Evolutionary conservation across 352 stramenopile species (phyloP).

Genomic region (Pythium insidiosum): DNA sequence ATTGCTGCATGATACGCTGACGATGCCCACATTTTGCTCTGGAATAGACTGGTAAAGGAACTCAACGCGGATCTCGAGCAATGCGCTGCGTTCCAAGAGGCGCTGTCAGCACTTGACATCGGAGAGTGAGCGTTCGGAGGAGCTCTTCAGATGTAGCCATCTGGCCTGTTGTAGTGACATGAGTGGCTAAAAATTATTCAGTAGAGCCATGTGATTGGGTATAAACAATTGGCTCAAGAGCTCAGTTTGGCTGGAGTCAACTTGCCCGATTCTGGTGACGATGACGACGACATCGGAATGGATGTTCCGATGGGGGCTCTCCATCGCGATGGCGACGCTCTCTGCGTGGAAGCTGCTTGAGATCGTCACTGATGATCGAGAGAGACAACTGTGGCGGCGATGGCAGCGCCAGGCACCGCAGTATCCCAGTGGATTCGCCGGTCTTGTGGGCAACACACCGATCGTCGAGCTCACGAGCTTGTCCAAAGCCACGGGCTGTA

Average conservation of each 20-base stretch:
- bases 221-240: constrained; percentile 22
- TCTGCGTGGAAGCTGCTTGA: constrained; percentile 69
- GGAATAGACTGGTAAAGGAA: too few species aligned
- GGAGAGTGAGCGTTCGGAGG: too few species aligned
- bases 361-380: constrained; percentile 12
- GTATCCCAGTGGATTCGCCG: constrained; percentile 61
- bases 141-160: constrained; percentile 13
- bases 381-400: neutral
- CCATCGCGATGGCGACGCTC: constrained; percentile 48
- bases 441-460: constrained; percentile 91
- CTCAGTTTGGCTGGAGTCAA: too few species aligned
- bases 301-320: constrained; percentile 50
- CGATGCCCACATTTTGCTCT: too few species aligned
- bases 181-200: constrained; percentile 17
- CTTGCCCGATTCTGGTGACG: too few species aligned
- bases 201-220: constrained; percentile 26
- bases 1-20: too few species aligned
- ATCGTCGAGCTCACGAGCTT: constrained; percentile 87
- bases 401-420: constrained; percentile 10
- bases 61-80: too few species aligned
- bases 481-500: constrained; percentile 87
- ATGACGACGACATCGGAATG: constrained; percentile 11
- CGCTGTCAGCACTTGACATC: too few species aligned
- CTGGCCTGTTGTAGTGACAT: constrained; percentile 2
- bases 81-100: too few species aligned